Evolutionary conservation across 1,139 yeast species (phyloP), one percentile per base, ranked within the genome.

Genomic region (Zygotorulaspora mrakii): DNA sequence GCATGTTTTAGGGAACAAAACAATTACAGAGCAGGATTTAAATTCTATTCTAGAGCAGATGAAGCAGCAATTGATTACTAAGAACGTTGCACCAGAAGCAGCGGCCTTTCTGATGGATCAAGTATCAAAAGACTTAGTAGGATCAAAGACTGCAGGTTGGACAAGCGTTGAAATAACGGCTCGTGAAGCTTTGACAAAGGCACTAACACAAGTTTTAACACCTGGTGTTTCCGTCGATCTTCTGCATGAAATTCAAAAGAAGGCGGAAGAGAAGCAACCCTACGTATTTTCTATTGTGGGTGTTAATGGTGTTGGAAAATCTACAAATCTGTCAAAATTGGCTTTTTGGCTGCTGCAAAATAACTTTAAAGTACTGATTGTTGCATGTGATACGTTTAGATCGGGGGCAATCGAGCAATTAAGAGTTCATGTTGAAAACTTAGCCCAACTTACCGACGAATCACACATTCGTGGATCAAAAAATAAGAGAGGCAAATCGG

Each of bases 331-430:
- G 46, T 94, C 97, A 27, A 91, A 89, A 64, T 69, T 91, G 42
- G 98, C 96, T 1, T 94, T 86, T 60, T 91, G 98, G 98, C 71
- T 91, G 39, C 66, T 91, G 43, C 96, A 89, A 60, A 91, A 91
- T 62, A 80, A 89, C 59, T 74, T 86, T 60, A 80, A 78, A 53
- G 95, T 91, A 1, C 71, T 91, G 42, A 84, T 91, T 53, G 95
- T 95, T 31, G 98, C 98, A 0, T 91, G 98, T 66, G 98, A 91
- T 67, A 94, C 98, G 0, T 91, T 91, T 68, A 75, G 98, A 65
- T 87, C 96, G 0, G 98, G 98, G 35, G 98, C 98, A 0, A 97
- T 91, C 11, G 98, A 91, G 61, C 98, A 91, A 64, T 71, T 91
- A 49, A 80, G 91, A 53, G 96, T 91, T 2, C 98, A 91, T 65